These are phyloP conservation scores for Coccinonectria pachysandricola DNA, from an alignment of 2,329 filamentous ascomycete genomes.

Conservation along the genomic window DNA sequence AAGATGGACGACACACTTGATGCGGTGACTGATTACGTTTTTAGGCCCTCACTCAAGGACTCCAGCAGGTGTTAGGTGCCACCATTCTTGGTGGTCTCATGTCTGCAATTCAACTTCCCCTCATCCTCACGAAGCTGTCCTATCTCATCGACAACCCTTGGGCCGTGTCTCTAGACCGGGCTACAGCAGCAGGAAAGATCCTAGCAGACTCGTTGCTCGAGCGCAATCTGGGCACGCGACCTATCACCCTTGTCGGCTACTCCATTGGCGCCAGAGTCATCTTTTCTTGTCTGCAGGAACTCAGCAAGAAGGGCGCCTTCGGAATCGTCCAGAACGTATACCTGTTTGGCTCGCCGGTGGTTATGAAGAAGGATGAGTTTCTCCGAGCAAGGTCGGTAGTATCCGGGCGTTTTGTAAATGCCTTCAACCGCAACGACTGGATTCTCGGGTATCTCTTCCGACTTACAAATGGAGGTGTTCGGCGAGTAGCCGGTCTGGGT, in stretches of 20 bases:
- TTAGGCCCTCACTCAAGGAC: slow-evolving; percentile 84
- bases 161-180: slow-evolving; percentile 90
- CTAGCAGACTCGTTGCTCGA: slow-evolving; percentile 90
- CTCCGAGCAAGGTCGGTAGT: slow-evolving; percentile 72
- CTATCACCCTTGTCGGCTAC: slow-evolving; percentile 89
- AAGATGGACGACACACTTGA: no score
- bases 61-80: slow-evolving; percentile 88
- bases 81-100: slow-evolving; percentile 84
- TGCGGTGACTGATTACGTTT: no score
- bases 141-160: slow-evolving; percentile 98
- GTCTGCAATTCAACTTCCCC: slow-evolving; percentile 84
- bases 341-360: slow-evolving; percentile 83
- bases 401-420: slow-evolving; percentile 87
- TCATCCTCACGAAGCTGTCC: slow-evolving; percentile 84
- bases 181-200: slow-evolving; percentile 80
- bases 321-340: slow-evolving; percentile 93
- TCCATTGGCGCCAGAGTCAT: slow-evolving; percentile 88
- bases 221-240: slow-evolving; percentile 79
- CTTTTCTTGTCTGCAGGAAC: slow-evolving; percentile 79
- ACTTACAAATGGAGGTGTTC: slow-evolving; percentile 83
- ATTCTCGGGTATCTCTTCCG: slow-evolving; percentile 95
- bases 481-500: slow-evolving; percentile 74
- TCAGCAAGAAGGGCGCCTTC: slow-evolving; percentile 71
- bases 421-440: slow-evolving; percentile 92
- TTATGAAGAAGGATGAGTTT: slow-evolving; percentile 87